These are phyloP conservation scores for Solanum lignicaule DNA, from an alignment of 257 asterid species.

Conservation along the genomic window DNA sequence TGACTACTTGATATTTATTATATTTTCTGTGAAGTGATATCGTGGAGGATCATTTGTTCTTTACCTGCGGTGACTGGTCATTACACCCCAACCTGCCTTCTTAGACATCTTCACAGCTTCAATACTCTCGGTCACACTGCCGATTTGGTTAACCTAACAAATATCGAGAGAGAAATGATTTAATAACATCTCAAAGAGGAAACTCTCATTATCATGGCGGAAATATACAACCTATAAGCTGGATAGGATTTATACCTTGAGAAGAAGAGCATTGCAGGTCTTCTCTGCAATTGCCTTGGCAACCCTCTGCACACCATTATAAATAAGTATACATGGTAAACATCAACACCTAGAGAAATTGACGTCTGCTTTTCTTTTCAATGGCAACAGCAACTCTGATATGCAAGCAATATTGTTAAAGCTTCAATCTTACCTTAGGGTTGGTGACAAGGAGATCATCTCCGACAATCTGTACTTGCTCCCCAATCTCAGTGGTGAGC, in stretches of 20 bases:
- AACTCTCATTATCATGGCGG: neutral
- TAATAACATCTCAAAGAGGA: neutral
- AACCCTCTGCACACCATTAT: slow-evolving; percentile 53
- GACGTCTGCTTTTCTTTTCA: neutral
- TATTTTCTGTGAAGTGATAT: neutral
- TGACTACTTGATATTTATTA: neutral
- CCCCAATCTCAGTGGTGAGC: slow-evolving; percentile 66
- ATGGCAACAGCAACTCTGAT: neutral
- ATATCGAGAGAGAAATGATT: neutral
- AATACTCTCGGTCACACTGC: slow-evolving; percentile 94
- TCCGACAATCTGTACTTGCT: slow-evolving; percentile 88
- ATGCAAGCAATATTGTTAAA: neutral
- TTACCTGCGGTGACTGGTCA: slow-evolving; percentile 98
- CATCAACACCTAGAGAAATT: neutral
- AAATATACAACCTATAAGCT: neutral
- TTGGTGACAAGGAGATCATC: slow-evolving; percentile 96
- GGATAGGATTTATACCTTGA: slow-evolving; percentile 39
- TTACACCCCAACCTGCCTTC: slow-evolving; percentile 97
- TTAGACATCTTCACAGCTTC: slow-evolving; percentile 97
- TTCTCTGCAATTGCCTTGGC: slow-evolving; percentile 92
- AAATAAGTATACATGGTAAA: neutral
- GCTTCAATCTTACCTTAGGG: slow-evolving; percentile 50
- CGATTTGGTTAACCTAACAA: slow-evolving; percentile 88
- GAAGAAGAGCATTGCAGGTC: slow-evolving; percentile 94
- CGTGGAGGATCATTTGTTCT: neutral